Evolutionary conservation across 1,139 yeast species (phyloP), one percentile per base, ranked within the genome.

Genomic region (Pichia norvegensis): DNA sequence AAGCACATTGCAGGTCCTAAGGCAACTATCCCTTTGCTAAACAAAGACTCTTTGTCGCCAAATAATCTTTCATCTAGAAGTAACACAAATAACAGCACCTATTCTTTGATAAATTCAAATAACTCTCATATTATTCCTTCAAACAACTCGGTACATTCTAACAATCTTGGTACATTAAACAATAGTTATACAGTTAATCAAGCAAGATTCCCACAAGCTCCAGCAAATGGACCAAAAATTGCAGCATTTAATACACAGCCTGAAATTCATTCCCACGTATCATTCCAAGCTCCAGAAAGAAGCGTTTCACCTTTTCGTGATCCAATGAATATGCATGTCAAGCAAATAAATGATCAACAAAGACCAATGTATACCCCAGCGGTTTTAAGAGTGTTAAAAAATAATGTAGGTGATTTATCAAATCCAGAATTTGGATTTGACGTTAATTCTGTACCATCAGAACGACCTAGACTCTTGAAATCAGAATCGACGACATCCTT

Each of bases 291-390:
- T 2, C 58, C 60, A n/a, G 53, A 53, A 16, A 46, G 63, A 41
- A 51, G 54, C 9, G 50, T 46, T 25, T 61, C 65, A 9, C 63
- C 65, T 6, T 60, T 62, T 43, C 55, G 61, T 50, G 64, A 61
- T 48, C 53, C 62, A 0, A 48, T 56, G 10, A 58, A 56, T 41
- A 44, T 48, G 5, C 55, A 58, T 36, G 51, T 68, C 14, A 68
- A 78, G 57, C 87, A 81, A 54, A 77, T 82, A 42, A 77, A 77
- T 52, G 81, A 80, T 23, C 86, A 87, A 47, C 76, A 88, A 58
- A 81, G 85, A 56, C 97, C 97, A 7, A 69, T 88, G 70, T 88
- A 87, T 60, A 73, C 85, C 0, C 97, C 97, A 0, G 96, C 96
- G 0, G 97, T 88, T 7, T 69, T 90, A 46, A 72, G 97, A 29